Evolutionary conservation across 2,329 filamentous ascomycete species (phyloP).

Genomic region (Pseudogymnoascus destructans): DNA sequence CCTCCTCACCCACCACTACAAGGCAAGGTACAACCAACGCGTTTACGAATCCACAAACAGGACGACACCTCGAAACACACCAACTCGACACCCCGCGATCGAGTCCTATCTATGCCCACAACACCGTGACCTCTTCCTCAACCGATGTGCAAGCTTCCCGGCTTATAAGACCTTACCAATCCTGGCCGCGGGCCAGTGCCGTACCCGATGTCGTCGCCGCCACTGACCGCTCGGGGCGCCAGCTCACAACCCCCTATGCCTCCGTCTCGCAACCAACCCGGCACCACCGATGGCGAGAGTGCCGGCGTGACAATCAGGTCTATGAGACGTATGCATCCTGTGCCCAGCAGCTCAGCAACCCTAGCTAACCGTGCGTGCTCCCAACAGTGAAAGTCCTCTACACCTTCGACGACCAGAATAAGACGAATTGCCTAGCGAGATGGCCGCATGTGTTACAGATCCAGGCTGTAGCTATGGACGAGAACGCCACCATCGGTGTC

Average conservation of each 20-base stretch:
- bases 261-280: not conserved
- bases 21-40: not conserved
- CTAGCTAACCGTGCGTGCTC: constrained; percentile 15
- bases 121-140: not conserved
- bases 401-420: constrained; percentile 81
- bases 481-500: constrained; percentile 56
- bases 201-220: not conserved
- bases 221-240: not conserved
- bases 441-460: constrained; percentile 69
- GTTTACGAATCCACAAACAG: not conserved
- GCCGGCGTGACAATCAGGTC: constrained; percentile 44
- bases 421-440: constrained; percentile 79
- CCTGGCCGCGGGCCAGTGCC: constrained; percentile 2
- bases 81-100: not conserved
- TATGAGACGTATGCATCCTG: constrained; percentile 50
- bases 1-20: not conserved
- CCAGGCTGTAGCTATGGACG: constrained; percentile 69
- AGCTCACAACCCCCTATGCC: constrained; percentile 1
- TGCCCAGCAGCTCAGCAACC: not conserved
- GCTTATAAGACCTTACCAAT: not conserved
- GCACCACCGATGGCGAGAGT: constrained; percentile 26
- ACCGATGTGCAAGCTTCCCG: constrained; percentile 2
- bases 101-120: not conserved
- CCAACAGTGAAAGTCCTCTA: constrained; percentile 84
- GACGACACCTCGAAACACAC: not conserved